Evolutionary conservation across 345 rosid species (phyloP).

Genomic region (Isatis tinctoria): DNA sequence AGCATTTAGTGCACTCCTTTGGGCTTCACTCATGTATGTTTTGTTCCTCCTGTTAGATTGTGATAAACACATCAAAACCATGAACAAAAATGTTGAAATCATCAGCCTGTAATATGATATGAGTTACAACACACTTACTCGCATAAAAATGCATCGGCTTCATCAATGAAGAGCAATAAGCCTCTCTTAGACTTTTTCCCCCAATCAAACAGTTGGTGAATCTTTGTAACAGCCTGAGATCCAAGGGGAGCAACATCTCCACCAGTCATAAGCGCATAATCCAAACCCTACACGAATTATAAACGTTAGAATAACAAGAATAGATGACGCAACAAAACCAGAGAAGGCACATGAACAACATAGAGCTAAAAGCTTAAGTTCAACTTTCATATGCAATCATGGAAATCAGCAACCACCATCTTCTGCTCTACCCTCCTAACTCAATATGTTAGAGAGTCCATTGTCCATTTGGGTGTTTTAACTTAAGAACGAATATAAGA

Average conservation of each 20-base stretch:
- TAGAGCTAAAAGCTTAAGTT: constrained; percentile 1
- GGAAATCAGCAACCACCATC: constrained; percentile 1
- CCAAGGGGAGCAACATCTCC: constrained; percentile 99
- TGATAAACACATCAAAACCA: background rate
- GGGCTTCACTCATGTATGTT: constrained; percentile 97
- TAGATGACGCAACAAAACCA: background rate
- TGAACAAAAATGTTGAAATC: background rate
- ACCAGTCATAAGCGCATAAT: constrained; percentile 98
- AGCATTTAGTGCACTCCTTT: constrained; percentile 93
- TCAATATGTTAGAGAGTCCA: background rate
- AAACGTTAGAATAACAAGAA: background rate
- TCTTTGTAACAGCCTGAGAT: constrained; percentile 96
- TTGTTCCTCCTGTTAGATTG: constrained; percentile 71
- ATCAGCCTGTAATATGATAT: background rate
- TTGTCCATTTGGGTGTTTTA: background rate
- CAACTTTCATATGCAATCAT: background rate
- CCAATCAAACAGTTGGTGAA: constrained; percentile 97
- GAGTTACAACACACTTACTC: constrained; percentile 54
- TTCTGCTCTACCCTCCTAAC: background rate
- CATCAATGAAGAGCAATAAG: constrained; percentile 85
- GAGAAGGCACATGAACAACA: background rate
- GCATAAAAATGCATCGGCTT: constrained; percentile 99
- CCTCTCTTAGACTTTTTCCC: constrained; percentile 89
- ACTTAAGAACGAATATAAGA: background rate
- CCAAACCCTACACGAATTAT: constrained; percentile 64